Base-by-base conservation (phyloP, 2,329 filamentous ascomycete species). In the Pseudopyrenochaeta lycopersici region DNA sequence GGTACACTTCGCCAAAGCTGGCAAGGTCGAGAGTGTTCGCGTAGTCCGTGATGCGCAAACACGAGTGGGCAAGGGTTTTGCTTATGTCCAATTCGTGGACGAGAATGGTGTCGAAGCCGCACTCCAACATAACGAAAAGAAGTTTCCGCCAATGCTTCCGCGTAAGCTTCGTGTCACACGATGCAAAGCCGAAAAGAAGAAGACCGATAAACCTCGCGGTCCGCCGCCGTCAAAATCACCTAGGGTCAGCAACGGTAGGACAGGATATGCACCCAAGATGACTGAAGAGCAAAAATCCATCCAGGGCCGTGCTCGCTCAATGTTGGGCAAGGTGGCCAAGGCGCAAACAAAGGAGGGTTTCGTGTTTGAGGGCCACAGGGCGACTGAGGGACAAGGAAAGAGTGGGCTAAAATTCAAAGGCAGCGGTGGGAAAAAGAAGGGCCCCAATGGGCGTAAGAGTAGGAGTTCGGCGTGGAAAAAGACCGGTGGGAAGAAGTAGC, bases 21-120 rank as follows among this genome's bases (percentile, higher is more conserved):
- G 94, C 62, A 90, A 85, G 60, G 90, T 99, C 11, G 94, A 99
- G 77, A 96, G 89, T 70, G 96, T 99, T 31, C 90, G 95, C 30
- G 92, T 99, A 17, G 86, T 97, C 45, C 88, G 95, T 49, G 95
- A 99, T 71, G 83, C 90, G 58, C 89, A 90, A 63, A 99, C 96
- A 7, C 87, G 96, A 44, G 91, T 99, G 27, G 92, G 95, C 68
- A 99, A 99, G 75, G 95, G 95, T 4, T 92, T 99, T 71, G 96
- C 96, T 58, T 99, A 99, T 70, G 94, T 99, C 14, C 95, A 99
- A 72, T 99, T 99, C 32, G 66, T 89, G 81, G 91, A 98, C 67
- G 86, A 84, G 58, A 97, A 96, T 67, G 83, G 89, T 39, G 94
- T 99, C 40, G 95, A 99, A 77, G 85, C 90, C n/a, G 95, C 95